Percentiles rank a stretch among this genome's conserved stretches.
These are phyloP conservation scores for Chrysanthemum lavandulifolium DNA, from an alignment of 129 eudicot species.

Conservation along the genomic window DNA sequence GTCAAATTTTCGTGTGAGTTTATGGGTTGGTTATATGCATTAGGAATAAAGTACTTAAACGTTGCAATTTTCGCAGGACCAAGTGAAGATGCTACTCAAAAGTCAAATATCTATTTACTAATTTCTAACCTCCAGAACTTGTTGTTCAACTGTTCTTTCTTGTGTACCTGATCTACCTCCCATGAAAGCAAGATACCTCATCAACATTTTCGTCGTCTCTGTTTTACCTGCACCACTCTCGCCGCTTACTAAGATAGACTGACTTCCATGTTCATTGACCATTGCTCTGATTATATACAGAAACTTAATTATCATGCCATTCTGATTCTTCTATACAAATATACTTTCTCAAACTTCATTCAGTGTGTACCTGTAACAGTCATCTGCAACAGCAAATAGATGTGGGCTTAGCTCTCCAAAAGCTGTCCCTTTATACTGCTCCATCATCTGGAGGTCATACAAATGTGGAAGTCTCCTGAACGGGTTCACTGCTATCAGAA, in stretches of 20 bases:
- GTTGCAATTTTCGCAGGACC: too few species aligned
- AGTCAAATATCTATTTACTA: neutral
- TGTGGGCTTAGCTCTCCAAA: conserved; percentile 92
- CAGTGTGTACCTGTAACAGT: conserved; percentile 65
- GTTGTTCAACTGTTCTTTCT: conserved; percentile 93
- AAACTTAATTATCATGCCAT: neutral
- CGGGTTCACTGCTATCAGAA: conserved; percentile 87
- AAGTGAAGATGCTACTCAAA: too few species aligned
- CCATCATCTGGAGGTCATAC: conserved; percentile 88
- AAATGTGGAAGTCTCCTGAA: conserved; percentile 81
- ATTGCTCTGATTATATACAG: conserved; percentile 46
- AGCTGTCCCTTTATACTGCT: conserved; percentile 84
- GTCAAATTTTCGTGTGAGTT: too few species aligned
- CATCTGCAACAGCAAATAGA: conserved; percentile 89
- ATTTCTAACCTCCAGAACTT: conserved; percentile 75
- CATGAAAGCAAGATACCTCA: conserved; percentile 95
- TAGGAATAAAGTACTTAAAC: too few species aligned
- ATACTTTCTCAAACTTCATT: neutral
- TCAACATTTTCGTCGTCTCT: conserved; percentile 88
- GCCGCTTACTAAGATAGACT: conserved; percentile 87
- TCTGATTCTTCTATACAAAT: neutral
- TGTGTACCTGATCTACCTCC: conserved; percentile 84
- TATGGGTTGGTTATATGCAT: too few species aligned
- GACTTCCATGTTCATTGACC: conserved; percentile 84
- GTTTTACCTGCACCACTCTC: conserved; percentile 97